These are phyloP conservation scores for Neoscytalidium dimidiatum DNA, from an alignment of 2,329 filamentous ascomycete genomes.

Conservation along the genomic window DNA sequence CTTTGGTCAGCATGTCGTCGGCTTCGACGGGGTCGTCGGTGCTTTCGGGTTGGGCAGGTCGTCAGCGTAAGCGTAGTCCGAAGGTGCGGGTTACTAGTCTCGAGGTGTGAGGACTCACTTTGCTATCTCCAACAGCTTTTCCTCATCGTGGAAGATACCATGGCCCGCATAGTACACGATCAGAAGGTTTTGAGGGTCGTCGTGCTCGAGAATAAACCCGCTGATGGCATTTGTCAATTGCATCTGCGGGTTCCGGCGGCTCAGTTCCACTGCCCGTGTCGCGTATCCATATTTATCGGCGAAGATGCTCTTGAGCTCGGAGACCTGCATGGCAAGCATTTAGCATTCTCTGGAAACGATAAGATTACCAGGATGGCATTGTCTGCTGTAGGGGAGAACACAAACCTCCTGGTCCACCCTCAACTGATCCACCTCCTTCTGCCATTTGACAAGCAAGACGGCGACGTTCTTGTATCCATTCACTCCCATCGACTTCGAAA, in stretches of 20 bases:
- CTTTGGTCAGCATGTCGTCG: background rate
- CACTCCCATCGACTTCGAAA: constrained; percentile 10
- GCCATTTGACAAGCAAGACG: constrained; percentile 24
- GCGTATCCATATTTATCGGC: background rate
- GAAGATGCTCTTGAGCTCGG: background rate
- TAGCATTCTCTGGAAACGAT: too few species aligned
- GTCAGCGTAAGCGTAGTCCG: background rate
- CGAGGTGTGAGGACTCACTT: constrained; percentile 23
- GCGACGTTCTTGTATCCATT: constrained; percentile 22
- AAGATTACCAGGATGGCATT: background rate
- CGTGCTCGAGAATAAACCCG: constrained; percentile 21
- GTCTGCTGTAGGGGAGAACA: background rate
- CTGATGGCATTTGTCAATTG: constrained; percentile 21
- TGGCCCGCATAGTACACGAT: constrained; percentile 27
- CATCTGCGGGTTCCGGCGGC: constrained; percentile 10
- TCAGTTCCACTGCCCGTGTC: background rate
- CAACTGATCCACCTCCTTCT: constrained; percentile 14
- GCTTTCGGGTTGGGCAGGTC: background rate
- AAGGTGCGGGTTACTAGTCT: background rate
- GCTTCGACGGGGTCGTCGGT: background rate
- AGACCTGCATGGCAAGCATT: too few species aligned
- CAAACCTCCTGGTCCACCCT: constrained; percentile 19
- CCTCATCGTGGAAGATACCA: constrained; percentile 9
- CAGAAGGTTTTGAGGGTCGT: constrained; percentile 24
- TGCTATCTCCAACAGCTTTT: constrained; percentile 21